phyloP scores from a whole-genome alignment of 192 early-diverging fungal genomes.

The Dispira simplex region DNA sequence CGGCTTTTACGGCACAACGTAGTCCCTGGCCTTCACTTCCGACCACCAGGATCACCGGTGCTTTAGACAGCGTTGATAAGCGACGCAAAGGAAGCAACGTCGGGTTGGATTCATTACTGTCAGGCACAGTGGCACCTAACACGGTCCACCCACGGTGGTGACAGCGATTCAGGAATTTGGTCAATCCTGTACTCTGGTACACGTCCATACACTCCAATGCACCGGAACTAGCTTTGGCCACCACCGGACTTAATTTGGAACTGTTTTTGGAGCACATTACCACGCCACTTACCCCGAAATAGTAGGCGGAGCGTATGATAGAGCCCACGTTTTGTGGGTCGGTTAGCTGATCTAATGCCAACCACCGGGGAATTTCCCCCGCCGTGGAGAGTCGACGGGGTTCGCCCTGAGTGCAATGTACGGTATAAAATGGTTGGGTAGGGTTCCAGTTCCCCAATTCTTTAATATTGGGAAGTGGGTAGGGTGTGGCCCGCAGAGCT shows the following conservation, averaged over 20 bases:
- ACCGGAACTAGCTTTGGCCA: constrained; percentile 23
- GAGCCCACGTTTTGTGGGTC: constrained; percentile 7
- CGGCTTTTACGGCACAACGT: background rate
- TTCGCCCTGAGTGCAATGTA: background rate
- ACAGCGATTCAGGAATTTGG: constrained; percentile 9
- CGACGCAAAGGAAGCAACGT: background rate
- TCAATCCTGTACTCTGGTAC: background rate
- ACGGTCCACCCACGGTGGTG: constrained; percentile 18
- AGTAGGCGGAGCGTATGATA: constrained; percentile 20
- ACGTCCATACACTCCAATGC: constrained; percentile 20
- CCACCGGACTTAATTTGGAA: constrained; percentile 13
- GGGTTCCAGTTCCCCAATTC: background rate
- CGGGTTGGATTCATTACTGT: background rate
- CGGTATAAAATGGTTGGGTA: background rate
- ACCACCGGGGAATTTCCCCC: background rate
- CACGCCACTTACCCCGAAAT: constrained; percentile 26
- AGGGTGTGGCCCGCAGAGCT: background rate
- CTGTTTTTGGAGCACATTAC: constrained; percentile 12
- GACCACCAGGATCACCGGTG: constrained; percentile 22
- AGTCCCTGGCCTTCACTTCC: constrained; percentile 18
- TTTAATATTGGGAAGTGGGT: background rate
- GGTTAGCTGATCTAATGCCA: background rate
- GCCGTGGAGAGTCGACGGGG: background rate
- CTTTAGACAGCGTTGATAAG: constrained; percentile 10
- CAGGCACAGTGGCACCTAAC: constrained; percentile 14